Base-by-base conservation (phyloP, 768 basidiomycete genomes). In the Auriscalpium orientale region DNA sequence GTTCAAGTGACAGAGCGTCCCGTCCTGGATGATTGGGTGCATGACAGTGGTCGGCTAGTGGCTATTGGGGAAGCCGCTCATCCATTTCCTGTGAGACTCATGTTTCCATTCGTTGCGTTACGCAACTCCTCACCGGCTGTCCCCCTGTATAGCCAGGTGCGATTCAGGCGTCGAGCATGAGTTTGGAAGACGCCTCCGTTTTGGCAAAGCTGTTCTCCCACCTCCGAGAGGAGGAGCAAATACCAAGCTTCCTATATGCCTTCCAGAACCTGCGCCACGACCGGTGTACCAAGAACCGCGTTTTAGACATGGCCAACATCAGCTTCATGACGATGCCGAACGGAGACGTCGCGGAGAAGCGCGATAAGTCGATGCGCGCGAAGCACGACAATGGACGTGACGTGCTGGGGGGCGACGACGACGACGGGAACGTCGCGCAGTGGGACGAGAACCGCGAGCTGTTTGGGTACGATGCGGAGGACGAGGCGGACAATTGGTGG, bases 151-250 rank as follows among this genome's bases (percentile, higher is more conserved):
- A 72, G 71, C 69, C 71, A 4, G 67, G 67, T 11, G 55, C 66
- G 4, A 61, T 69, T 7, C 73, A 74, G 54, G 66, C 64, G 11
- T 59, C 67, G 8, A 68, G 69, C 21, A 72, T 73, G 69, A 69
- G 67, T 8, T 55, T 74, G 33, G 74, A 75, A 50, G 74, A 75
- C 55, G 72, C 72, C 5, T 71, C 70, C 9, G 70, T 74, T 3
- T 65, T 75, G 11, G 72, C 68, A 21, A 72, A 72, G 59, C 62
- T 75, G 18, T 74, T 75, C 64, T 67, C 70, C 3, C 71, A 72
- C 53, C 61, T 74, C 15, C 58, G 57, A 35, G 45, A 48, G 2
- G 51, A 62, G 33, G 66, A 66, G 20, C 71, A 73, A 53, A 69
- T 74, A 51, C 51, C 46, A 6, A 64, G 62, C 50, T 66, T 72